Evolutionary conservation across 2,329 filamentous ascomycete genomes (phyloP).

Genomic region (Alternaria sp.): DNA sequence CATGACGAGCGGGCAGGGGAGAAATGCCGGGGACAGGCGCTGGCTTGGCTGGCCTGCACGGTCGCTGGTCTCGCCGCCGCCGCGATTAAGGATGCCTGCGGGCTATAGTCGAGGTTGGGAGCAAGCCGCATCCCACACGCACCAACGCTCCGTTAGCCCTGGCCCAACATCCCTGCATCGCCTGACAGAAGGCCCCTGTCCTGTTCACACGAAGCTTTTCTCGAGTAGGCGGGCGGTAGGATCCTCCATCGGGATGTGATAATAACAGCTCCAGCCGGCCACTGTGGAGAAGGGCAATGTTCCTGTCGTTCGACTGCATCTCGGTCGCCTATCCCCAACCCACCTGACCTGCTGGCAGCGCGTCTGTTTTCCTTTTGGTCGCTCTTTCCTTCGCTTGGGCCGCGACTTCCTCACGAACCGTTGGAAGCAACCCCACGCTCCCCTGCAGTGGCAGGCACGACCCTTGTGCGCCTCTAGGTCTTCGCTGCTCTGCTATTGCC

Average conservation of each 20-base stretch:
- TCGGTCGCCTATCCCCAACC: background rate
- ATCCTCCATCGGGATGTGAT: constrained; percentile 18
- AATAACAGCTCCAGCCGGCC: constrained; percentile 16
- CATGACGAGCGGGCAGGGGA: constrained; percentile 13
- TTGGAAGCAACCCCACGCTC: constrained; percentile 33
- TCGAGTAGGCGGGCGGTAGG: constrained; percentile 16
- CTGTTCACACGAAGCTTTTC: constrained; percentile 20
- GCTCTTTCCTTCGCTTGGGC: constrained; percentile 34
- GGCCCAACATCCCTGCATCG: constrained; percentile 26
- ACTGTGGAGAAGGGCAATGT: background rate
- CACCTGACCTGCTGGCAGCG: background rate
- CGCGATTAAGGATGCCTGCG: constrained; percentile 27
- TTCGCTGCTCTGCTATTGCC: constrained; percentile 19
- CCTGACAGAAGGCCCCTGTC: constrained; percentile 25
- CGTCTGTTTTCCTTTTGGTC: constrained; percentile 14
- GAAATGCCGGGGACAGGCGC: constrained; percentile 21
- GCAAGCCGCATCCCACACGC: constrained; percentile 19
- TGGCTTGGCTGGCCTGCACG: constrained; percentile 20
- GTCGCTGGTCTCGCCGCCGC: constrained; percentile 24
- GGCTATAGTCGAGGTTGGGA: constrained; percentile 15
- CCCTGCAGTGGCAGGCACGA: constrained; percentile 34
- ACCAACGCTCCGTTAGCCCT: constrained; percentile 31
- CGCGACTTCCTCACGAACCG: constrained; percentile 32
- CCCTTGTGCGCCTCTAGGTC: constrained; percentile 38
- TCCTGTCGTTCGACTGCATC: background rate